Conservation (phyloP, 768 basidiomycete genomes). For the Chiua virens region DNA sequence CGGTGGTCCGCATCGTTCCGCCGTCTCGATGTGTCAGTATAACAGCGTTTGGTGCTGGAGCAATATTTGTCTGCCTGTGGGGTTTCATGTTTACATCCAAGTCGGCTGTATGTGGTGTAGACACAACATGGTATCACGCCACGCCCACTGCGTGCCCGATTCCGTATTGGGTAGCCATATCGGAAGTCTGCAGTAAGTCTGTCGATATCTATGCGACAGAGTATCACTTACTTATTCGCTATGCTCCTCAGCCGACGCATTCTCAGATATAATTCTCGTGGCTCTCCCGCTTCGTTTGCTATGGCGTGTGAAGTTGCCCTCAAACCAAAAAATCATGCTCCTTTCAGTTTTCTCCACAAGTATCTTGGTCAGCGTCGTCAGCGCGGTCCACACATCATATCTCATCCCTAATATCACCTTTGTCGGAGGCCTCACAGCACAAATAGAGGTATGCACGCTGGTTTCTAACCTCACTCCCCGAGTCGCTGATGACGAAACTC, state of each 20-base stretch:
- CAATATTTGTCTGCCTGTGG: constrained; percentile 20
- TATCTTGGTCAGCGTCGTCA: constrained; percentile 46
- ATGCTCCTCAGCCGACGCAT: constrained; percentile 40
- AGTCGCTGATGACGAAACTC: neutral
- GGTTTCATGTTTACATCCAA: constrained; percentile 17
- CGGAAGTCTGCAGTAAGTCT: constrained; percentile 52
- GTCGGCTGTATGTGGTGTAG: constrained; percentile 42
- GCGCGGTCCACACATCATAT: constrained; percentile 41
- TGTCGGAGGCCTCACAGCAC: constrained; percentile 26
- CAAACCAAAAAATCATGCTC: constrained; percentile 42
- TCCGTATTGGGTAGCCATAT: constrained; percentile 46
- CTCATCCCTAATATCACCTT: constrained; percentile 34
- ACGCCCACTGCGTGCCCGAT: constrained; percentile 42
- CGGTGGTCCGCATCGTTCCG: constrained; percentile 25
- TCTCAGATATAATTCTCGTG: constrained; percentile 48
- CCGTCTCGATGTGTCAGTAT: constrained; percentile 8
- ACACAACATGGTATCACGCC: constrained; percentile 38
- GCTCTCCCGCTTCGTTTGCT: constrained; percentile 46
- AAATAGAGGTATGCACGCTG: constrained; percentile 41
- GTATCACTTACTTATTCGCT: neutral
- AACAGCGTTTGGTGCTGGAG: neutral
- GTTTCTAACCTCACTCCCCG: no score
- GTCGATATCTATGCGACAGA: neutral
- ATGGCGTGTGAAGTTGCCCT: constrained; percentile 40
- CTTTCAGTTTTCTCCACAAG: constrained; percentile 51